Conservation (phyloP, 176 grass and related monocot species). For the Hyparrhenia diplandra region DNA sequence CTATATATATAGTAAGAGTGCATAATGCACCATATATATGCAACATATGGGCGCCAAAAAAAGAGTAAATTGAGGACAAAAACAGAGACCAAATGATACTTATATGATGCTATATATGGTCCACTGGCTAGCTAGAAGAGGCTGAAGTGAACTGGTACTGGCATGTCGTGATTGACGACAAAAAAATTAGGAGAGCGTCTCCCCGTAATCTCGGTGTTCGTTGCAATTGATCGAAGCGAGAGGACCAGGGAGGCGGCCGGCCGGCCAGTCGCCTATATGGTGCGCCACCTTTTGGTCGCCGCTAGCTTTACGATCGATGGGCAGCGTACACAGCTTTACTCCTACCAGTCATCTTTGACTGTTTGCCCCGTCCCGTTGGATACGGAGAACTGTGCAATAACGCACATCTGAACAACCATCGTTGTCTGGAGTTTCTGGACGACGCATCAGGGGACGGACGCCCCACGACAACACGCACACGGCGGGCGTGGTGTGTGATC, state of each 20-base stretch:
- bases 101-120: neutral
- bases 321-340: neutral
- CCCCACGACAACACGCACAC: too few relatives aligned
- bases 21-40: too few relatives aligned
- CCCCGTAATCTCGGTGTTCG: neutral
- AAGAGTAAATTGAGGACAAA: neutral
- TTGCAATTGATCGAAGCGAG: neutral
- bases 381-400: too few relatives aligned
- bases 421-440: neutral
- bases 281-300: neutral
- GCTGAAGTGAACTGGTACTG: neutral
- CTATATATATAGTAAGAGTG: too few relatives aligned
- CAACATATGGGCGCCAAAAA: too few relatives aligned
- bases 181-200: neutral
- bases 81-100: neutral
- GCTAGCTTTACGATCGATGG: neutral
- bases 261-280: too few relatives aligned
- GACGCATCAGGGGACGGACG: too few relatives aligned
- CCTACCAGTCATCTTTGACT: too few relatives aligned
- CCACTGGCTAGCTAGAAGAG: neutral
- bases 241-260: neutral
- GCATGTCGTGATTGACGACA: neutral
- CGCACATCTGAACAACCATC: too few relatives aligned
- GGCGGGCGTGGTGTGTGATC: neutral
- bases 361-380: too few relatives aligned